Evolutionary conservation across 768 basidiomycete species (phyloP), one percentile per base, ranked within the genome.

Genomic region (Lentinula sp.): DNA sequence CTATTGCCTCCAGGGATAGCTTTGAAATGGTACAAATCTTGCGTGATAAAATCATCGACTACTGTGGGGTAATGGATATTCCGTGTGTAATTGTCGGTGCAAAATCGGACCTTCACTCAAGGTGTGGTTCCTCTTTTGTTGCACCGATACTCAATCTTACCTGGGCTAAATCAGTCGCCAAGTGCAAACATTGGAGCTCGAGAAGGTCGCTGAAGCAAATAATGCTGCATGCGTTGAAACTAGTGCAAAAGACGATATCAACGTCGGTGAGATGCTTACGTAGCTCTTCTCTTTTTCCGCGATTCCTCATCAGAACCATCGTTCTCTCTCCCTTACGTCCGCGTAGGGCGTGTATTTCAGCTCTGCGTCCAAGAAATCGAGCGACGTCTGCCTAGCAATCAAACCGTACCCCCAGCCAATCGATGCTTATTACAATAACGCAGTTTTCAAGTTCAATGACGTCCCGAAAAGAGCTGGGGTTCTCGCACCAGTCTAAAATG

Each of bases 51-150:
- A 92, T 98, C 66, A 74, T 92, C 67, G 85, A 92, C 73, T 95
- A 91, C 70, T 88, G 87, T 64, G 94, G 94, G 60, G 79, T 87
- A 58, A 83, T 84, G 58, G 86, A 87, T 64, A 88, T 98, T 60
- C 93, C 95, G n/a, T 94, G 94, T 72, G 93, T 98, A 43, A 87
- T 98, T 65, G 95, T 96, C 48, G 95, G 95, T 39, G 88, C 95
- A 64, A 98, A 98, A 81, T 80, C 81, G 49, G 96, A 98, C 79
- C 76, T 98, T 65, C 76, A 81, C 48, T 79, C 80, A 64, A 86
- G 85, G 94, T 93, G 66, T 61, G 85, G 79, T 37, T 51, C 41
- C 58, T 48, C 13, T 4, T 57, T 18, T 7, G 13, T 10, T 52
- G 33, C 15, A 0, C 32, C 15, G 5, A 3, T 51, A 28, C 12